Evolutionary conservation across 2,329 filamentous ascomycete genomes (phyloP).

Genomic region (Pyrenochaeta sp.): DNA sequence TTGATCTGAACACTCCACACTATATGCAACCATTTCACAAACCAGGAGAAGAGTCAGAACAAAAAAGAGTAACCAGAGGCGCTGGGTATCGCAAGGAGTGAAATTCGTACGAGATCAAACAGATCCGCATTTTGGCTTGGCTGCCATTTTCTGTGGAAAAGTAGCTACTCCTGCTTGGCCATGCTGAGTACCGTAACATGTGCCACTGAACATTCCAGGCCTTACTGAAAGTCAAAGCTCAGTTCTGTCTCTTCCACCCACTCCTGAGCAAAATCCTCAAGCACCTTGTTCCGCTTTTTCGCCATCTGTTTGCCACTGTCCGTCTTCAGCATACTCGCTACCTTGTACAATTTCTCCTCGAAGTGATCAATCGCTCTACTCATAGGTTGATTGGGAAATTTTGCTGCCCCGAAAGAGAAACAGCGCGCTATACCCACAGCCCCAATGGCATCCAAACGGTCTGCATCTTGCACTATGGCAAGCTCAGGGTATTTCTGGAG

Average conservation of each 20-base stretch:
- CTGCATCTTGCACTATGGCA: conserved; percentile 89
- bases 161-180: too few relatives aligned
- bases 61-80: too few relatives aligned
- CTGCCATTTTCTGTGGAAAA: neutral
- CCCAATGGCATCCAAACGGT: conserved; percentile 89
- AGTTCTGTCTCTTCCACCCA: conserved; percentile 22
- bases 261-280: conserved; percentile 24
- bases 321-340: conserved; percentile 50
- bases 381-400: conserved; percentile 35
- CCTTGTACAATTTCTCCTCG: conserved; percentile 44
- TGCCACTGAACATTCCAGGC: neutral
- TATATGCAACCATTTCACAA: too few relatives aligned
- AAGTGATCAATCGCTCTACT: conserved; percentile 45
- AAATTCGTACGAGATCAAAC: too few relatives aligned
- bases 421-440: conserved; percentile 82
- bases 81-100: too few relatives aligned
- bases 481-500: conserved; percentile 75
- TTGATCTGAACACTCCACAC: neutral
- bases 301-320: conserved; percentile 31
- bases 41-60: too few relatives aligned
- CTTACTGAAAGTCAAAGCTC: conserved; percentile 20
- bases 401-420: conserved; percentile 75
- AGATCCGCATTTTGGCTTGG: too few relatives aligned
- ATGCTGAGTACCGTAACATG: too few relatives aligned
- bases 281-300: conserved; percentile 15